Conservation (phyloP, 768 basidiomycete genomes). For the Lentinula raphanica region DNA sequence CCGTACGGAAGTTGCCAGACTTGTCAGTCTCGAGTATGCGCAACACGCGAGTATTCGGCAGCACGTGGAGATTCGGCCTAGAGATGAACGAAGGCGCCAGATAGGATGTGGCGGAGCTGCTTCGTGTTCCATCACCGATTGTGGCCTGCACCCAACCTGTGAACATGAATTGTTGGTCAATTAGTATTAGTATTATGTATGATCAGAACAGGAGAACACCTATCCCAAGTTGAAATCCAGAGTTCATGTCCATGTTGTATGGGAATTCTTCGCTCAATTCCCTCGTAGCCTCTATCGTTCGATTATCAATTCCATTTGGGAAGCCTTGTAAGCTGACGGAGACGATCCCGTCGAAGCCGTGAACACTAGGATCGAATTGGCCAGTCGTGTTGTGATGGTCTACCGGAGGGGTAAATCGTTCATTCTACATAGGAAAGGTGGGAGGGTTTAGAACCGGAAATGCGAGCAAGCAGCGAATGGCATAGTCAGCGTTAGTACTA, state of each 20-base stretch:
- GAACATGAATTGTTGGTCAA: too few species aligned
- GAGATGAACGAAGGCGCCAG: conserved; percentile 15
- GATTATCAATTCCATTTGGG: conserved; percentile 13
- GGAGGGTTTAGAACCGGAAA: background rate
- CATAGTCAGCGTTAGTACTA: background rate
- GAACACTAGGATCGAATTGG: conserved; percentile 22
- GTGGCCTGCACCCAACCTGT: conserved; percentile 23
- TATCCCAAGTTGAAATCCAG: conserved; percentile 24
- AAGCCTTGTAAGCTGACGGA: conserved; percentile 21
- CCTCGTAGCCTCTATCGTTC: conserved; percentile 18
- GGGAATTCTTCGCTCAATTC: conserved; percentile 22
- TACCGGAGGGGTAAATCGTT: conserved; percentile 19
- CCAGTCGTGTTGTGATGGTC: conserved; percentile 24
- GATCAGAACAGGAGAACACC: too few species aligned
- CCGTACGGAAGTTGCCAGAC: background rate
- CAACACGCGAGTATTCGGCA: conserved; percentile 9
- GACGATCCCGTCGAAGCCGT: conserved; percentile 21
- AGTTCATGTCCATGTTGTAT: conserved; percentile 27
- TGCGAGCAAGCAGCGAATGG: background rate
- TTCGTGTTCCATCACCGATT: conserved; percentile 16
- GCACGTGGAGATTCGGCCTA: conserved; percentile 17
- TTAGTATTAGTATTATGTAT: too few species aligned
- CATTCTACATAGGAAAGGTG: conserved; percentile 17
- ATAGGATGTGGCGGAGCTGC: conserved; percentile 24
- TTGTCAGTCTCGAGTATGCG: conserved; percentile 1